A percentile compares a stretch with the other conserved stretches of the same genome.
Conservation (phyloP, 352 stramenopile genomes). For the Pythium scleroteichum region DNA sequence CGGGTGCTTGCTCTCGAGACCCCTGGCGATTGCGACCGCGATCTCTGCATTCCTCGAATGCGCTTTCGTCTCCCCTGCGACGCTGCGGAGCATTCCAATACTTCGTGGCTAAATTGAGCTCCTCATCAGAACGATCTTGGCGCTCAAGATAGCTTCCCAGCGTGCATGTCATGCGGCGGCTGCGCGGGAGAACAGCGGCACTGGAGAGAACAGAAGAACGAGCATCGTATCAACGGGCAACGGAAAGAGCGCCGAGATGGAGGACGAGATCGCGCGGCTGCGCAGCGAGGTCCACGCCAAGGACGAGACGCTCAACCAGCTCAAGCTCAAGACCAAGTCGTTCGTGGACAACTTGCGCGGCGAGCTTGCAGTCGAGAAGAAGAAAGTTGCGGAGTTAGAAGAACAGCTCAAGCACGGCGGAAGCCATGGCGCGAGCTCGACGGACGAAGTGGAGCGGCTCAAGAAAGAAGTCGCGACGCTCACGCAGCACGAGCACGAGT, state of each 20-base stretch:
- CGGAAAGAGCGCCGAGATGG: conserved; percentile 26
- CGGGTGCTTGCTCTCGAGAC: too few species aligned
- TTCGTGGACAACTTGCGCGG: conserved; percentile 80
- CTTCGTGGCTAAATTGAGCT: conserved; percentile 1
- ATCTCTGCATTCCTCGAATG: too few species aligned
- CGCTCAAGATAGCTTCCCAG: background rate
- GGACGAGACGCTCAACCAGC: conserved; percentile 76
- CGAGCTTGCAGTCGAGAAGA: conserved; percentile 62
- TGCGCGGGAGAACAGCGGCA: background rate
- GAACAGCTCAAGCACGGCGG: conserved; percentile 42
- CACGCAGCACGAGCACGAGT: conserved; percentile 54
- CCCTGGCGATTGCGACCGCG: too few species aligned
- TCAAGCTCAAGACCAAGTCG: conserved; percentile 85
- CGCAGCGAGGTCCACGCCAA: conserved; percentile 64
- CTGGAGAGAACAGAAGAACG: too few species aligned
- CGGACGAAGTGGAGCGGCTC: conserved; percentile 37
- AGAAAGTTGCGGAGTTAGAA: conserved; percentile 61
- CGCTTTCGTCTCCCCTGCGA: too few species aligned
- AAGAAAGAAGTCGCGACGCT: conserved; percentile 35
- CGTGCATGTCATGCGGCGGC: background rate
- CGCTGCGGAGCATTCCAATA: background rate
- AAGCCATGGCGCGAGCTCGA: background rate
- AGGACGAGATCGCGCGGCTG: conserved; percentile 56
- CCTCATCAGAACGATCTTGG: conserved; percentile 14
- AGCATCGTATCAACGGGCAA: conserved; percentile 1